These are phyloP conservation scores for Penicillium sp. DNA, from an alignment of 2,329 filamentous ascomycete genomes.

Conservation along the genomic window DNA sequence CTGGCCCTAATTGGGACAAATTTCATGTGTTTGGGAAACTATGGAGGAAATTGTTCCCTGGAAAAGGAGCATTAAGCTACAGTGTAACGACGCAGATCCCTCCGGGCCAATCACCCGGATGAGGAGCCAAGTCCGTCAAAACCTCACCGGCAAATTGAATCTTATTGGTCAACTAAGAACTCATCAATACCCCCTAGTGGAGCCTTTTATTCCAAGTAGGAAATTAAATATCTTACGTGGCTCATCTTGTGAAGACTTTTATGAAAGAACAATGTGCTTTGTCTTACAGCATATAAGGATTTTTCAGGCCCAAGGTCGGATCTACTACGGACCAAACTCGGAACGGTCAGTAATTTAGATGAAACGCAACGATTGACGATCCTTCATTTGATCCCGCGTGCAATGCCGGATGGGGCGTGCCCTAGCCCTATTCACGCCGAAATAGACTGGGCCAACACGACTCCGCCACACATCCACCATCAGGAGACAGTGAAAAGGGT, in stretches of 20 bases:
- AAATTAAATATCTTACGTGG: too few relatives aligned
- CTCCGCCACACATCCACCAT: not conserved
- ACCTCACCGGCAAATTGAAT: not conserved
- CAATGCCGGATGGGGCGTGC: not conserved
- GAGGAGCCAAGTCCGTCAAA: not conserved
- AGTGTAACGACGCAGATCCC: too few relatives aligned
- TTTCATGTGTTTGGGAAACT: not conserved
- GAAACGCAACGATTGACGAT: not conserved
- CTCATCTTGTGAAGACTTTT: not conserved
- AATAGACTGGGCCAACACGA: not conserved
- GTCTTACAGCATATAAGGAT: not conserved
- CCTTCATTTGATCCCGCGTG: not conserved
- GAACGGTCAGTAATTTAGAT: not conserved
- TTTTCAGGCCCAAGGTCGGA: not conserved
- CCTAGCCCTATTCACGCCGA: not conserved
- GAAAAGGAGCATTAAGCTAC: not conserved
- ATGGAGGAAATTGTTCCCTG: not conserved
- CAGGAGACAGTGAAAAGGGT: not conserved
- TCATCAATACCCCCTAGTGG: not conserved
- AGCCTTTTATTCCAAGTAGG: too few relatives aligned
- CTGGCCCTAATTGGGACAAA: not conserved
- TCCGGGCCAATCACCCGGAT: not conserved
- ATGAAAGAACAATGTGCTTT: not conserved
- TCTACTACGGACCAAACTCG: not conserved
- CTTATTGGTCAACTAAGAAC: not conserved